Evolutionary conservation across 805 yeast genomes (phyloP).

Genomic region (Barnettozyma pratensis): DNA sequence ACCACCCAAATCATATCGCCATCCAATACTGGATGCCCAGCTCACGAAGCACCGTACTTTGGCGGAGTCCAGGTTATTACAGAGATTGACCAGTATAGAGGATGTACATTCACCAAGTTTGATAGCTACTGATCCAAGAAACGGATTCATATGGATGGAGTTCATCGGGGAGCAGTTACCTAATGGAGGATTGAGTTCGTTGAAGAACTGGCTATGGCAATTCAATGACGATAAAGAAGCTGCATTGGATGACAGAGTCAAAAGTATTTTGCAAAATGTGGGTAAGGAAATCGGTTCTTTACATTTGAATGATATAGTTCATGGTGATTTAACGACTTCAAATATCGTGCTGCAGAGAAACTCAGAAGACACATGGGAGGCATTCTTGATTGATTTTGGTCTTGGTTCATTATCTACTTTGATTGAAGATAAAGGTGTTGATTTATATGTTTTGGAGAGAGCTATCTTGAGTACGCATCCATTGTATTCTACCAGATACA

Average conservation of each 20-base stretch:
- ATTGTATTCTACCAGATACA: conserved; percentile 55
- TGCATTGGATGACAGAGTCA: conserved; percentile 34
- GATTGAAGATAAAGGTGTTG: conserved; percentile 96
- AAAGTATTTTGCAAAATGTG: conserved; percentile 43
- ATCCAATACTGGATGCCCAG: conserved; percentile 69
- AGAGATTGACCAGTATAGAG: conserved; percentile 38
- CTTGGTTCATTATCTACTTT: conserved; percentile 69
- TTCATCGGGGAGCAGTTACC: conserved; percentile 50
- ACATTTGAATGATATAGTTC: conserved; percentile 75
- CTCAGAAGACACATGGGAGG: conserved; percentile 28
- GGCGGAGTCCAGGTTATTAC: conserved; percentile 77
- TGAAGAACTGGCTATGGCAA: conserved; percentile 73
- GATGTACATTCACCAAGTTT: conserved; percentile 69
- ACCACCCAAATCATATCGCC: conserved; percentile 88
- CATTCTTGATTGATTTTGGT: conserved; percentile 87
- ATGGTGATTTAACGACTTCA: conserved; percentile 92
- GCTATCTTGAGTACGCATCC: conserved; percentile 93
- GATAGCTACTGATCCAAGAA: conserved; percentile 66
- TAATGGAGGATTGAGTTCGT: conserved; percentile 50
- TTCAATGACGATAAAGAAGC: conserved; percentile 30
- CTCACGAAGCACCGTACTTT: conserved; percentile 78
- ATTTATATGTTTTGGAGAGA: conserved; percentile 86
- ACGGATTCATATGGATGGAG: conserved; percentile 90
- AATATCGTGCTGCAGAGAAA: conserved; percentile 56
- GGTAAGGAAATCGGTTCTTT: conserved; percentile 66